Base-by-base conservation (phyloP, 768 basidiomycete species). In the Pholiota microspora region DNA sequence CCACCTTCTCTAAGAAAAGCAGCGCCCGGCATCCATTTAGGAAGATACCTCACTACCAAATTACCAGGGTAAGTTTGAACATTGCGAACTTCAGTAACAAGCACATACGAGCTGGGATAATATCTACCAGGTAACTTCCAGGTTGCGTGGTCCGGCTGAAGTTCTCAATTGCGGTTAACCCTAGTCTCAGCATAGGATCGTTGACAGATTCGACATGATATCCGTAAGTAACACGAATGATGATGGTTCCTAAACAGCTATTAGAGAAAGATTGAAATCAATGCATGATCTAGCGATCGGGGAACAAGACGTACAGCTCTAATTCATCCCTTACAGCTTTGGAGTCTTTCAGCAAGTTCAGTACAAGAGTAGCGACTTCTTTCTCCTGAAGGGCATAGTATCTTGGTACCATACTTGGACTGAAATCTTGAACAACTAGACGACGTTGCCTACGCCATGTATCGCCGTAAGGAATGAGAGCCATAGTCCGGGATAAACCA, bases 1-100 rank as follows among this genome's bases (percentile, higher is more conserved):
- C 67, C 61, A 0, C 78, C 82, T 7, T 70, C 68, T 25, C 69
- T 68, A 61, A 77, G 70, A 73, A 85, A 86, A 0, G 72, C 73
- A 0, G 81, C 74, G 7, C 83, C 85, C 1, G 84, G 84, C 46
- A 79, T 67, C 83, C 82, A 86, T 35, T 61, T 51, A 0, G 84
- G 84, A 2, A 85, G 53, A 58, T 77, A 61, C 76, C 80, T 16
- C 9, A 67, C 80, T 84, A 38, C 8, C n/a, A n/a, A n/a, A n/a
- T n/a, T n/a, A n/a, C n/a, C n/a, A n/a, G n/a, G n/a, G n/a, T n/a
- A n/a, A n/a, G n/a, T n/a, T n/a, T n/a, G n/a, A n/a, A n/a, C n/a
- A n/a, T n/a, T n/a, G n/a, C n/a, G n/a, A n/a, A n/a, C n/a, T n/a
- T n/a, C n/a, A n/a, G n/a, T n/a, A n/a, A n/a, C n/a, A n/a, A n/a